phyloP scores from a whole-genome alignment of 495 filamentous ascomycete genomes.

The Pseudoneurospora amorphoporcata region DNA sequence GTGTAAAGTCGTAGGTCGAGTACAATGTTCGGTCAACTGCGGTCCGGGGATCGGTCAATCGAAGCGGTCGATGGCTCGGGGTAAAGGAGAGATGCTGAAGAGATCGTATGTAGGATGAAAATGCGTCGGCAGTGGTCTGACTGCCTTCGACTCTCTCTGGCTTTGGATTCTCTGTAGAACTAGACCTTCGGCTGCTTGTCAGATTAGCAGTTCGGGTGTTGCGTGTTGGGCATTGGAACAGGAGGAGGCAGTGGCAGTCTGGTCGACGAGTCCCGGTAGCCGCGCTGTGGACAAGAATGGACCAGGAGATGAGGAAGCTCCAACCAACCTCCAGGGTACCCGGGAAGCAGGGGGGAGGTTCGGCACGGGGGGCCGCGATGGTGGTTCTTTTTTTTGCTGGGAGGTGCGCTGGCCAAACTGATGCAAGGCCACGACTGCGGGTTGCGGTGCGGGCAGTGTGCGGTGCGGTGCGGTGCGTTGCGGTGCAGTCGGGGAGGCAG shows the following conservation, averaged over 20 bases:
- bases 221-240: neutral
- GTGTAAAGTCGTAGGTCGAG: neutral
- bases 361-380: neutral
- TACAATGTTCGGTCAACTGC: neutral
- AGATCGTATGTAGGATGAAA: neutral
- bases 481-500: neutral
- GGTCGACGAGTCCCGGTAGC: neutral
- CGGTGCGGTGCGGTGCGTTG: neutral
- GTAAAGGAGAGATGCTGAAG: neutral
- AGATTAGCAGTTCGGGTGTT: neutral
- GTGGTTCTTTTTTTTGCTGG: neutral
- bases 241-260: neutral
- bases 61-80: neutral
- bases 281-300: neutral
- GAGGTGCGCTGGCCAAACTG: neutral
- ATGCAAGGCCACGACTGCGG: neutral
- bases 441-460: neutral
- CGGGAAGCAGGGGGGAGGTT: neutral
- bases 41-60: neutral
- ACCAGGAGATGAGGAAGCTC: neutral
- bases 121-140: neutral
- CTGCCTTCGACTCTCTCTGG: neutral
- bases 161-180: neutral
- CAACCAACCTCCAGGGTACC: neutral
- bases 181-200: neutral